Base-by-base conservation (phyloP, 805 yeast genomes). In the Barnettozyma pratensis region DNA sequence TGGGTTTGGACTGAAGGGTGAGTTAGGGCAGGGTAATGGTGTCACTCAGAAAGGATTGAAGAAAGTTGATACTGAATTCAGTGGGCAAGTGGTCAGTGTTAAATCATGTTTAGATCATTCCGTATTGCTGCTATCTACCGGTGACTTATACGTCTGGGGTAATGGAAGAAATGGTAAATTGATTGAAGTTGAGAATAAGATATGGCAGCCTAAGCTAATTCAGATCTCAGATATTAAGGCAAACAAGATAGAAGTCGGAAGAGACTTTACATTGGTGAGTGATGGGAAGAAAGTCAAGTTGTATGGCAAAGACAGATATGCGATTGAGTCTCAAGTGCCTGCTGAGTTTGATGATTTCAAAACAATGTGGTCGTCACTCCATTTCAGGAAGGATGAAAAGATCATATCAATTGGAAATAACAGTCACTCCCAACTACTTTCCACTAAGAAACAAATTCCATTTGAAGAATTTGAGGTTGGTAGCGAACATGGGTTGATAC, bases 341-440 rank as follows among this genome's bases (percentile, higher is more conserved):
- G 4, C 31, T 3, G 26, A 48, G 4, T 41, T 59, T 3, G 42
- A 45, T 4, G 54, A 63, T 10, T 57, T 79, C 39, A 63, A 69
- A 38, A 54, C 81, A 8, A 88, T 91, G 87, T 89, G 97, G 97
- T 76, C 92, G 0, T 83, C 95, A 0, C 50, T 85, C 0, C 96
- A 87, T 64, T 50, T 80, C 1, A 37, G 71, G 36, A 34, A 49
- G 0, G 50, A 54, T 1, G 58, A 59, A 14, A 19, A 46, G n/a
- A 55, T 81, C 2, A 26, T 51, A 6, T 81, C 94, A 0, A 54
- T 71, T 47, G 98, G 98, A 0, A 89, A 87, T 65, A 80, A 85
- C 60, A 75, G 83, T 12, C 94, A 87, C 59, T 84, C 84, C 4
- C 98, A 92, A 64, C 51, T 74, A 12, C 72, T 71, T 9, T 50